Evolutionary conservation across 352 stramenopile species (phyloP), one percentile per base, ranked within the genome.

Genomic region (Globisporangium cederbergense): DNA sequence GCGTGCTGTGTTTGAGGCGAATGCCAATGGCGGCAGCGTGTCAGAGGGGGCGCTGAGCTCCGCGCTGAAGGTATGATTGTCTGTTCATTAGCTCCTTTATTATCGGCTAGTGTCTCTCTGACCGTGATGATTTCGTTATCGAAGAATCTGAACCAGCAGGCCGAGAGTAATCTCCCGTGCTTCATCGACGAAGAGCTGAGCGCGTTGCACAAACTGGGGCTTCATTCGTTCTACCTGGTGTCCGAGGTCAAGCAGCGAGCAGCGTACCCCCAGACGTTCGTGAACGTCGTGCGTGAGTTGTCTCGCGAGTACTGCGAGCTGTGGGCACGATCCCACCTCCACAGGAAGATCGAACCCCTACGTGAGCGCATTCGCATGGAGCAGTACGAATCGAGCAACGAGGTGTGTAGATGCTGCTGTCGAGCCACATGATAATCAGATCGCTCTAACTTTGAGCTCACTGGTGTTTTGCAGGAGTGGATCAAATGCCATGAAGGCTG

Each of bases 101-200:
- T 36, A 36, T 36, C 4, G 32, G 32, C 32, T 36, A 36, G 0
- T 28, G 50, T 8, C 43, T 38, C 34, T 53, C 25, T 65, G 6
- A 8, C 20, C 53, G 6, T 16, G 10, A 30, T 3, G 32, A 28
- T 25, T 3, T 65, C 1, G 25, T 11, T 22, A 43, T n/a, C 22
- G 22, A 22, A 79, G 70, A 64, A 75, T 36, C 53, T 68, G 38
- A 6, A 72, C 0, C 61, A 60, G 7, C 61, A 47, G 13, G 42
- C 22, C 16, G 46, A 72, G 1, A 59, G 57, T 18, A 49, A 28
- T 22, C 40, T 62, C 7, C 16, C 51, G 0, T 71, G 69, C 25
- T 93, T 93, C 52, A 80, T 93, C 54, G 76, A 90, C 11, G 81
- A 91, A 55, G 82, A 93, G 30, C 51, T 91, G 8, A 62, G 66